phyloP scores from a whole-genome alignment of 2,329 filamentous ascomycete genomes.

The Rhynchosporium secalis region DNA sequence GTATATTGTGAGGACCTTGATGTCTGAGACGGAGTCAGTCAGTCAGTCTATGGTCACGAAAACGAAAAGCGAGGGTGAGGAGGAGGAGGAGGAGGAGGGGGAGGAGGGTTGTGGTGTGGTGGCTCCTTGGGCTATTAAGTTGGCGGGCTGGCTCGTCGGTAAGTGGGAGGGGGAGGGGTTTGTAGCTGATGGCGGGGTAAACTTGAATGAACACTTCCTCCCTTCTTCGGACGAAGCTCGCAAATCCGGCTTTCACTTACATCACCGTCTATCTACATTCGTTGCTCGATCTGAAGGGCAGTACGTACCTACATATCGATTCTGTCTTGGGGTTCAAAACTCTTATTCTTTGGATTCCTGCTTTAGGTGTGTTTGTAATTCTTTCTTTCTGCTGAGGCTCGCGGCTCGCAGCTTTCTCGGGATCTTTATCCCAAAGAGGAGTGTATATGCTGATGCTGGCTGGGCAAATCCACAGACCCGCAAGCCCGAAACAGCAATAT shows the following conservation, averaged over 20 bases:
- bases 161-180: background rate
- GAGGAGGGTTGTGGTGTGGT: background rate
- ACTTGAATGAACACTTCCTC: background rate
- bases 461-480: background rate
- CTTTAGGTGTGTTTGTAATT: background rate
- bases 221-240: constrained; percentile 12
- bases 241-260: constrained; percentile 1
- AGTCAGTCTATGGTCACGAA: background rate
- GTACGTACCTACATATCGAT: background rate
- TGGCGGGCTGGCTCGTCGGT: background rate
- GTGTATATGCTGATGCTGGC: background rate
- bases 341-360: background rate
- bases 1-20: constrained; percentile 11
- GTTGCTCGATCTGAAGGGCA: background rate
- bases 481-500: constrained; percentile 6
- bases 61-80: background rate
- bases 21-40: constrained; percentile 1
- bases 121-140: background rate
- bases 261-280: background rate
- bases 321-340: background rate
- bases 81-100: background rate
- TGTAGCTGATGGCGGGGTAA: constrained; percentile 13
- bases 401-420: constrained; percentile 15
- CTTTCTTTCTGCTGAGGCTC: background rate
- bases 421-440: constrained; percentile 14